Base-by-base conservation (phyloP, 2,329 filamentous ascomycete genomes). In the Aspergillus tubingensis region DNA sequence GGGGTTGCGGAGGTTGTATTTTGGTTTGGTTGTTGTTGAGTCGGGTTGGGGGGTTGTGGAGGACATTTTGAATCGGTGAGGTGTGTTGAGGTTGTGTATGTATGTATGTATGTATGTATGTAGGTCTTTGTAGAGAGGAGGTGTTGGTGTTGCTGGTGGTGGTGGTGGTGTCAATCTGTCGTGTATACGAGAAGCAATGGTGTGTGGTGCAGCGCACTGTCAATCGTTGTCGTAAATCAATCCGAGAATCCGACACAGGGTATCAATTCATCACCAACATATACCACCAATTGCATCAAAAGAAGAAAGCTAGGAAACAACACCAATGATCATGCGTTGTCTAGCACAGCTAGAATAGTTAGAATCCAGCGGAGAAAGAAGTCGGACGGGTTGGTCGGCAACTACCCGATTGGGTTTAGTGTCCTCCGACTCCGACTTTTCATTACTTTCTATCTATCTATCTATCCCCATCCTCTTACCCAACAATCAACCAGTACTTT, bases 1-100 rank as follows among this genome's bases (percentile, higher is more conserved):
- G 15, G 93, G 93, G 72, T 94, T 95, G 67, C 86, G 85, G 52
- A 81, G 73, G 63, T 80, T 74, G 70, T 72, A 80, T 36, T 36
- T 36, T 17, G 47, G 13, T 67, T 70, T 61, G 44, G 60, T 50
- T 25, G 57, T 25, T 17, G 59, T 30, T 43, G 53, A 10, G 8
- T 21, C 32, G 5, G 15, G 21, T 30, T 39, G 52, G 39, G 57
- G 39, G 27, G 57, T 59, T 55, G 27, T 15, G 36, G 44, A 23
- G 30, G 62, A 57, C 49, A 62, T 58, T 52, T 63, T 53, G 27
- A 10, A 19, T 41, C 13, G n/a, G 21, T 27, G 38, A 17, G 43
- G 47, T 23, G n/a, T 21, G 17, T 19, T 38, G 11, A 23, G 10
- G 13, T 27, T 17, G 11, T 32, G 39, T 7, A 32, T 19, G 25